These are phyloP conservation scores for Beta vulgaris DNA, from an alignment of 148 eudicot species.

Conservation along the genomic window DNA sequence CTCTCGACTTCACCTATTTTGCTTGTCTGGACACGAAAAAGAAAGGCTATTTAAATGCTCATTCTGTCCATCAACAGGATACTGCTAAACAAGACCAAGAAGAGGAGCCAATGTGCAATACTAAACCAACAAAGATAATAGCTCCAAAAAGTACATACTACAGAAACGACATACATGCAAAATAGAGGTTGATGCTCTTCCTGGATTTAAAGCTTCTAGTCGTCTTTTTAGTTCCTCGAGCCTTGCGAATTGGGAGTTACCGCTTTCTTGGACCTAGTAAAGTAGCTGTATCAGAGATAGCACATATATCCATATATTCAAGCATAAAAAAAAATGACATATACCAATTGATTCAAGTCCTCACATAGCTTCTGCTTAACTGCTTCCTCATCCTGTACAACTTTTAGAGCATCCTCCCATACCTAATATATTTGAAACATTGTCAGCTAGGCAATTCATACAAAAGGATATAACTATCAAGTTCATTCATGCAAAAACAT, in stretches of 20 bases:
- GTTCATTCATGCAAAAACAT: not conserved
- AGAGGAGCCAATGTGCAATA: not conserved
- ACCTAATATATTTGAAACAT: slow-evolving; percentile 35
- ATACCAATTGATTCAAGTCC: slow-evolving; percentile 80
- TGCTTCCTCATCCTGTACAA: slow-evolving; percentile 80
- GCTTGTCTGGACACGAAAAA: not conserved
- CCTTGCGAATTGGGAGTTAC: slow-evolving; percentile 61
- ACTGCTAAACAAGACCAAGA: not conserved
- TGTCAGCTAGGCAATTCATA: not conserved
- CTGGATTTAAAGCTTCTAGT: slow-evolving; percentile 83
- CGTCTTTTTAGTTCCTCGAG: slow-evolving; percentile 86
- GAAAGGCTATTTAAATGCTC: not conserved
- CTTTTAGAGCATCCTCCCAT: slow-evolving; percentile 74
- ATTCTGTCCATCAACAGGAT: not conserved
- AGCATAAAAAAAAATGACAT: not conserved
- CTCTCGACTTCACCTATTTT: not conserved
- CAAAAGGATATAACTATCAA: not conserved
- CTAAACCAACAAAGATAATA: not conserved
- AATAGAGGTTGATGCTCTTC: slow-evolving; percentile 46
- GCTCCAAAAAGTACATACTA: not conserved
- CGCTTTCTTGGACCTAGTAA: slow-evolving; percentile 81
- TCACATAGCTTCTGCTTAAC: slow-evolving; percentile 84
- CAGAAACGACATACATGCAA: slow-evolving; percentile 37
- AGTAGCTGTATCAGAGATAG: slow-evolving; percentile 10
- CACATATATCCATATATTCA: slow-evolving; percentile 9